phyloP scores from a whole-genome alignment of 2,329 filamentous ascomycete genomes.

The Neurospora sp. region DNA sequence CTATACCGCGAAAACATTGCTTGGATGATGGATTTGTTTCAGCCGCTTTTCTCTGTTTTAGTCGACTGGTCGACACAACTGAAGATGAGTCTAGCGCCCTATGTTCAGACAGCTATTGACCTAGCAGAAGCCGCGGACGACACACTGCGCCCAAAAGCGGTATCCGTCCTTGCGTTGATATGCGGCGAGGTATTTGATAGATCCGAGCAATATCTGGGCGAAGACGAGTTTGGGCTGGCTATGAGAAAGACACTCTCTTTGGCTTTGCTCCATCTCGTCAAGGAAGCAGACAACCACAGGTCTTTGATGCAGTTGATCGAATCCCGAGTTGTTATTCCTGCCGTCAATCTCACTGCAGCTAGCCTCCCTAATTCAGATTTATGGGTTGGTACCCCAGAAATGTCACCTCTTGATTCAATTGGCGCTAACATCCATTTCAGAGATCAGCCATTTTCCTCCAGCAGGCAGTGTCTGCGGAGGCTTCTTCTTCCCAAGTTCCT shows the following conservation, averaged over 20 bases:
- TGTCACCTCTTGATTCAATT: not conserved
- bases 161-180: slow-evolving; percentile 18
- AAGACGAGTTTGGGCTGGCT: slow-evolving; percentile 9
- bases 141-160: slow-evolving; percentile 18
- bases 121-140: slow-evolving; percentile 16
- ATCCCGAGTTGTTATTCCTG: slow-evolving; percentile 15
- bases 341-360: slow-evolving; percentile 6
- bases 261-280: slow-evolving; percentile 18
- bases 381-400: slow-evolving; percentile 12
- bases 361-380: slow-evolving; percentile 14
- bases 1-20: slow-evolving; percentile 30
- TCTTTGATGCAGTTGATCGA: slow-evolving; percentile 18
- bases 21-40: slow-evolving; percentile 41
- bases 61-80: slow-evolving; percentile 26
- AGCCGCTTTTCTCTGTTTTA: slow-evolving; percentile 31
- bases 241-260: slow-evolving; percentile 12
- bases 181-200: slow-evolving; percentile 14
- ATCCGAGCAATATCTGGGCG: slow-evolving; percentile 9
- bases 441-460: slow-evolving; percentile 12
- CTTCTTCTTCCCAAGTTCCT: not conserved
- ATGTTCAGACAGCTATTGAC: slow-evolving; percentile 28
- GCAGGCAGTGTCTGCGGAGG: slow-evolving; percentile 4
- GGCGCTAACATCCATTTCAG: slow-evolving; percentile 5
- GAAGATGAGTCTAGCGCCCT: slow-evolving; percentile 22
- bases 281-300: slow-evolving; percentile 14